Percentiles rank a stretch among this genome's conserved stretches.
Conservation (phyloP, 176 grass and related monocot species). For the Oryza officinalis region DNA sequence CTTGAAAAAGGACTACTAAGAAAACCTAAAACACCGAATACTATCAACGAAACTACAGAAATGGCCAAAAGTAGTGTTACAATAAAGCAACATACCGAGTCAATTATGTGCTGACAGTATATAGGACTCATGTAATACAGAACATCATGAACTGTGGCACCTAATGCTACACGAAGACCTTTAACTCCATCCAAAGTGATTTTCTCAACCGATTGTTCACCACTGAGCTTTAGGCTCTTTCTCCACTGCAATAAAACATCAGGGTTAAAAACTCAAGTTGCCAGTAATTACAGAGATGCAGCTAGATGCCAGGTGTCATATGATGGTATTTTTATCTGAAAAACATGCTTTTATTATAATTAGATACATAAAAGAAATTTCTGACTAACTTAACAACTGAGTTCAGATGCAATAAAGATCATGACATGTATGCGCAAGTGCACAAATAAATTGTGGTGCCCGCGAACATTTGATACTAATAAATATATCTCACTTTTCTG, state of each 20-base stretch:
- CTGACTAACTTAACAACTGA: constrained; percentile 10
- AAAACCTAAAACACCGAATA: constrained; percentile 19
- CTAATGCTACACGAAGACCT: constrained; percentile 80
- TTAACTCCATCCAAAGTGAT: constrained; percentile 94
- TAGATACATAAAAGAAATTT: not conserved
- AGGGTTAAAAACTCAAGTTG: constrained; percentile 21
- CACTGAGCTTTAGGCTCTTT: constrained; percentile 79
- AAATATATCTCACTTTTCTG: not conserved
- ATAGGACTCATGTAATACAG: constrained; percentile 99
- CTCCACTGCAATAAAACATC: constrained; percentile 71
- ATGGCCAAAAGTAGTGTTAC: not conserved
- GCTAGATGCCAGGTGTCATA: not conserved
- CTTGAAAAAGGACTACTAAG: constrained; percentile 1
- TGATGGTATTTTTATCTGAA: not conserved
- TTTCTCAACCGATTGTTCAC: constrained; percentile 89
- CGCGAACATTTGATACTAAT: not conserved
- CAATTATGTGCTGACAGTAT: constrained; percentile 95
- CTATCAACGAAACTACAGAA: constrained; percentile 3
- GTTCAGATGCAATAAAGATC: not conserved
- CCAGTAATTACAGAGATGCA: constrained; percentile 1
- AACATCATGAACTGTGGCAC: constrained; percentile 97
- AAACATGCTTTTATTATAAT: not conserved
- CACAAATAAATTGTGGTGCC: not conserved
- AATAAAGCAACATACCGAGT: constrained; percentile 76
- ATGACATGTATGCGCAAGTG: not conserved